Base-by-base conservation (phyloP, 768 basidiomycete species). In the Boletus pseudo-olivaceus region DNA sequence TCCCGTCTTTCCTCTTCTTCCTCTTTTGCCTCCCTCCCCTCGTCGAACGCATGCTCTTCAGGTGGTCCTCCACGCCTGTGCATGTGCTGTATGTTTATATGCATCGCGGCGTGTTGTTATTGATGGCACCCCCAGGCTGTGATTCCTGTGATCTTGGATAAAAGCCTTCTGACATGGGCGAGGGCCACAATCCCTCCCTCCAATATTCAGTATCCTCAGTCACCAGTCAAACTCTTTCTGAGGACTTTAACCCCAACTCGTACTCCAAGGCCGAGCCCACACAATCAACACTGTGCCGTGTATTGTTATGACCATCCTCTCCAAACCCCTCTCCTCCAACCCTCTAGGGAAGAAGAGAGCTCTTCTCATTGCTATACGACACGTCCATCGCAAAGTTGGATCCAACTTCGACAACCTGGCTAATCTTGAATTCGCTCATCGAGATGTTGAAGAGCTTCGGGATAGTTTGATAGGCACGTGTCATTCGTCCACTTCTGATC, bases 371-470 rank as follows among this genome's bases (percentile, higher is more conserved):
- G 55, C 61, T 11, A 46, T 60, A 29, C 50, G 26, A 5, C 51
- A 54, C 10, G 58, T 70, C 12, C 23, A 26, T 4, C 39, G 51
- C 11, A n/a, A 47, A 34, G 29, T 27, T 4, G 43, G 32, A 30
- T 37, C 44, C 29, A 29, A 19, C 33, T 56, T 51, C 4, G 20
- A 34, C 5, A 15, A 12, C n/a, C 8, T 60, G 4, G 3, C 40
- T 4, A 11, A 53, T 20, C 67, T 69, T 8, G 41, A 11, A 11
- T 50, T 55, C 9, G 43, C 64, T 8, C 69, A 69, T 41, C 48
- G 59, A 23, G 64, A 71, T 23, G 64, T 45, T 6, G 19, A 33
- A 32, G 39, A 23, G 2, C 19, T 70, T 29, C 48, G 47, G n/a
- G 14, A 59, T 11, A 7, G 41, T 29, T 26, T 69, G 40, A 67